Evolutionary conservation across 225 moss, liverwort and hornwort genomes (phyloP), one percentile per base, ranked within the genome.

Genomic region (Rhytidiadelphus loreus): DNA sequence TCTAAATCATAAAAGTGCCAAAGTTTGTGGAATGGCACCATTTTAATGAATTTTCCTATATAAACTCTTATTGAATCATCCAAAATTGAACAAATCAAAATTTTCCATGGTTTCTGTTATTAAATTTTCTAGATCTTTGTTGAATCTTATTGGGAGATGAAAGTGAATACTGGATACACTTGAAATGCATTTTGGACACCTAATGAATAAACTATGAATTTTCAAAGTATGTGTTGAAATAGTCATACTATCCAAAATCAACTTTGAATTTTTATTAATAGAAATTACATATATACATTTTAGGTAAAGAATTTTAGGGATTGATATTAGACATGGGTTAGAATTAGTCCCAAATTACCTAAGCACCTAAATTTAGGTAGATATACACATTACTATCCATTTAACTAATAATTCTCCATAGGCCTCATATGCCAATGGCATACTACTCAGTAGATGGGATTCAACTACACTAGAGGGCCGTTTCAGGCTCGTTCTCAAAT

Each of bases 251-350:
- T 28, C 43, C 5, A 16, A 43, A 71, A 26, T 43, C 26, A 26
- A 71, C 2, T 5, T 0, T 71, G 8, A 28, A 28, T 16, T 26
- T 3, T 71, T 2, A 43, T 71, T 43, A 26, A n/a, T n/a, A n/a
- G n/a, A n/a, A n/a, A n/a, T n/a, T n/a, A n/a, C n/a, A n/a, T n/a
- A n/a, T n/a, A n/a, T 16, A 16, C 9, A 43, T 26, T 43, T 25
- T 43, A 64, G 35, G 35, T 18, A 35, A 35, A n/a, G 5, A 65
- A 65, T 65, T 65, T 3, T 65, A 65, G 26, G 1, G 11, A 0
- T 19, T 1, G 11, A 2, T 19, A 35, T 35, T 65, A 65, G 11
- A 35, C 6, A 35, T 0, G 2, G 6, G 4, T 19, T 0, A 35
- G 3, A 65, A 19, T 35, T n/a, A 68, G 39, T 68, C 4, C 13